These are phyloP conservation scores for Monosporascus sp. DNA, from an alignment of 2,329 filamentous ascomycete species.

Conservation along the genomic window DNA sequence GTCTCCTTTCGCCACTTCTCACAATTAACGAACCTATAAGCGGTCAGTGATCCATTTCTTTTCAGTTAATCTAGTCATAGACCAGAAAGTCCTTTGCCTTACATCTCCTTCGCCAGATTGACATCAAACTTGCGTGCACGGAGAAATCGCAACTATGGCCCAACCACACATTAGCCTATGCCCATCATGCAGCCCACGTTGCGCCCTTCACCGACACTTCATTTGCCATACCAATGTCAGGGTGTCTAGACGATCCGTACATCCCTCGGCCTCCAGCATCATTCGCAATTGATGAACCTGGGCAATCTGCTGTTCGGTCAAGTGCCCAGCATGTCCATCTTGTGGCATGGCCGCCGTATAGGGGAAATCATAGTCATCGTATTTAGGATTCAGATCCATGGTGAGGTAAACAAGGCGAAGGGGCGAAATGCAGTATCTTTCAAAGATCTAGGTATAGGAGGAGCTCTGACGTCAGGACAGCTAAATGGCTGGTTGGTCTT, in stretches of 20 bases:
- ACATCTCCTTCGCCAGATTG: constrained; percentile 80
- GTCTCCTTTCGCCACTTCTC: constrained; percentile 7
- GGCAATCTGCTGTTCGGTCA: constrained; percentile 81
- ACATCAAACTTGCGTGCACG: constrained; percentile 95
- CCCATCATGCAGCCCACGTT: background rate
- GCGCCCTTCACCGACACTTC: too few species aligned
- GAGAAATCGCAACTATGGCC: constrained; percentile 73
- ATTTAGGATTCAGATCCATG: constrained; percentile 74
- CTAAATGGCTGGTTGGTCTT: too few species aligned
- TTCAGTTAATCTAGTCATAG: too few species aligned
- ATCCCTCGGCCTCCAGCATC: constrained; percentile 78
- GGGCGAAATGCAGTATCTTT: background rate
- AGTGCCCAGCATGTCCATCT: constrained; percentile 80
- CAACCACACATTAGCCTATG: too few species aligned
- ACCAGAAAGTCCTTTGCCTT: too few species aligned
- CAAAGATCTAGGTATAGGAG: too few species aligned
- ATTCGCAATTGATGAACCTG: constrained; percentile 80
- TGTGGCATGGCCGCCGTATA: constrained; percentile 65
- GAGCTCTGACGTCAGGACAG: too few species aligned
- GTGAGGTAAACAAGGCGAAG: constrained; percentile 6
- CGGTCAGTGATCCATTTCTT: too few species aligned
- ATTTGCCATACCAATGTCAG: constrained; percentile 67
- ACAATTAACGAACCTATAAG: background rate
- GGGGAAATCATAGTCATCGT: constrained; percentile 94
- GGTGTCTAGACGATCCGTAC: constrained; percentile 81